Percentiles rank a stretch among this genome's conserved stretches.
These are phyloP conservation scores for Chrysanthemum lavandulifolium DNA, from an alignment of 129 eudicot genomes.

Conservation along the genomic window DNA sequence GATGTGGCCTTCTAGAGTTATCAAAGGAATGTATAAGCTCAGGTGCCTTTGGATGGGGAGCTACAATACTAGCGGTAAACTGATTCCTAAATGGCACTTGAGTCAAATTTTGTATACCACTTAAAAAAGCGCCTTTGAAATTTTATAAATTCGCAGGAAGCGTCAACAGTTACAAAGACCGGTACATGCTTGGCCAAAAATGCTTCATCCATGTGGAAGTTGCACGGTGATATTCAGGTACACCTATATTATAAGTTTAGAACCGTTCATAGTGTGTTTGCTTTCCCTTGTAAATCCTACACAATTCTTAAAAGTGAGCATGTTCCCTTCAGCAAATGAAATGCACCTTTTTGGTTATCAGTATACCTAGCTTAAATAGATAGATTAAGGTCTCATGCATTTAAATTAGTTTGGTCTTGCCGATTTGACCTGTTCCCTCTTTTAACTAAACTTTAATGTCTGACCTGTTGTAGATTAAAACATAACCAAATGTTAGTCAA, in stretches of 20 bases:
- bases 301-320: neutral
- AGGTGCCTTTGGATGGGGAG: slow-evolving; percentile 97
- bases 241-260: neutral
- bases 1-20: slow-evolving; percentile 78
- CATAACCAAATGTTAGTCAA: too few species aligned
- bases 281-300: neutral
- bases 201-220: slow-evolving; percentile 83
- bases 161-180: slow-evolving; percentile 51
- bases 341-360: neutral
- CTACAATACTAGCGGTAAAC: slow-evolving; percentile 82
- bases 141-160: slow-evolving; percentile 56
- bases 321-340: too few species aligned
- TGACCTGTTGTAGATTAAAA: too few species aligned
- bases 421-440: too few species aligned
- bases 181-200: slow-evolving; percentile 62
- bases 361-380: neutral
- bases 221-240: slow-evolving; percentile 98
- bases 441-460: too few species aligned
- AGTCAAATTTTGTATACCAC: slow-evolving; percentile 11
- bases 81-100: slow-evolving; percentile 2
- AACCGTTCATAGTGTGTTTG: neutral
- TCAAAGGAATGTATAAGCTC: slow-evolving; percentile 73
- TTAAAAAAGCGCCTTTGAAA: slow-evolving; percentile 7
- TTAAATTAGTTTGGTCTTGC: too few species aligned
- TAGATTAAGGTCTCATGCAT: too few species aligned